Evolutionary conservation across 2,329 filamentous ascomycete species (phyloP).

Genomic region (Aureobasidium pullulans): DNA sequence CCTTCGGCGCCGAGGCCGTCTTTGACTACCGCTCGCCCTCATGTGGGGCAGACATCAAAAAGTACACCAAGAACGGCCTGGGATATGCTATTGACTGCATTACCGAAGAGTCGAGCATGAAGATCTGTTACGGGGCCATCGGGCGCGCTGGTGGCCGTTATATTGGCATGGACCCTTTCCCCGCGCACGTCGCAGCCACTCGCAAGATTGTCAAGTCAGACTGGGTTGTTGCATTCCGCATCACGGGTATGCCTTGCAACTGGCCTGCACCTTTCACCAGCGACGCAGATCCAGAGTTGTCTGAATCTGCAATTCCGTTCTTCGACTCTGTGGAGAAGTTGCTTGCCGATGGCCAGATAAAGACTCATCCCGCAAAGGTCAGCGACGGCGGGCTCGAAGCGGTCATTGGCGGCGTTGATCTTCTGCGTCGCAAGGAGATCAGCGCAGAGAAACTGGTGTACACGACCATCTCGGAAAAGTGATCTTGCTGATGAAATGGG

Average conservation of each 20-base stretch:
- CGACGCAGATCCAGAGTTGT: not conserved
- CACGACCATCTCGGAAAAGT: not conserved
- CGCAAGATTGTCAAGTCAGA: constrained; percentile 8
- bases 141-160: constrained; percentile 35
- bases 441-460: not conserved
- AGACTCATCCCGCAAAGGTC: not conserved
- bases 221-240: constrained; percentile 8
- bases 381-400: not conserved
- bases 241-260: constrained; percentile 1
- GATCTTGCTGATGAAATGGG: not conserved
- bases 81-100: constrained; percentile 40
- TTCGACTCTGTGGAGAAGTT: not conserved
- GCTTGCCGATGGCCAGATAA: not conserved
- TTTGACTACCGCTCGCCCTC: constrained; percentile 39
- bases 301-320: not conserved
- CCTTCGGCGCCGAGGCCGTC: constrained; percentile 36
- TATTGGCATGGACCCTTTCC: constrained; percentile 30
- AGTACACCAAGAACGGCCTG: constrained; percentile 33
- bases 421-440: constrained; percentile 1
- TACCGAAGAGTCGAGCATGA: constrained; percentile 20
- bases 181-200: constrained; percentile 5
- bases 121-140: constrained; percentile 20
- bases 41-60: constrained; percentile 28
- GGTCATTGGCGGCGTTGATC: not conserved
- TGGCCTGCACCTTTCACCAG: not conserved